Conservation (phyloP, 2,329 filamentous ascomycete genomes). For the Dothideomycetes sp. region DNA sequence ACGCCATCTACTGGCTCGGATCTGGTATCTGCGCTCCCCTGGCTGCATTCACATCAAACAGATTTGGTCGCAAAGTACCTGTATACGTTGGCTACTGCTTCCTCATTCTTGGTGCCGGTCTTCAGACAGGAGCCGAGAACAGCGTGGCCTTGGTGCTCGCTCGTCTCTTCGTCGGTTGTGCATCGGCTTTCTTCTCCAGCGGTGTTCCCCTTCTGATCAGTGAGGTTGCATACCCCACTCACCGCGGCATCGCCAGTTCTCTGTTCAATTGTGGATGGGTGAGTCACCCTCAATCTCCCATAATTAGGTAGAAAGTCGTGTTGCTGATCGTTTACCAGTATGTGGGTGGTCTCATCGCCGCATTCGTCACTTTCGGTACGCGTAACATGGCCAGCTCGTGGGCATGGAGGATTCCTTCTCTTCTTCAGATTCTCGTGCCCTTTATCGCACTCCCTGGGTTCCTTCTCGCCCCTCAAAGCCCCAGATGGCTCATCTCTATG, state of each 20-base stretch:
- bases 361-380: constrained; percentile 20
- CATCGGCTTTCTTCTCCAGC: constrained; percentile 26
- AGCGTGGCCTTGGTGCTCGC: constrained; percentile 30
- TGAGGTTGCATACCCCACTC: constrained; percentile 36
- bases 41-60: constrained; percentile 27
- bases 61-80: constrained; percentile 28
- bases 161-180: constrained; percentile 30
- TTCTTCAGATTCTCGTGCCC: constrained; percentile 20
- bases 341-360: constrained; percentile 19
- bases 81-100: constrained; percentile 23
- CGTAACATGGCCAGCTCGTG: constrained; percentile 17
- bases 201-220: constrained; percentile 33
- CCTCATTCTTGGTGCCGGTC: constrained; percentile 22
- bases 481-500: constrained; percentile 53
- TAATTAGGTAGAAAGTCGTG: too few species aligned
- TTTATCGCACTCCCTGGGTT: constrained; percentile 18
- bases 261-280: constrained; percentile 27
- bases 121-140: constrained; percentile 13
- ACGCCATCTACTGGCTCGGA: constrained; percentile 24
- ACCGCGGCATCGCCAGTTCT: constrained; percentile 28
- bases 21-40: constrained; percentile 22
- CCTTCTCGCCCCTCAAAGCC: constrained; percentile 15
- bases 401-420: constrained; percentile 22
- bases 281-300: too few species aligned
- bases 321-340: background rate